phyloP scores from a whole-genome alignment of 805 yeast genomes.

The Monosporozyma aerobia region DNA sequence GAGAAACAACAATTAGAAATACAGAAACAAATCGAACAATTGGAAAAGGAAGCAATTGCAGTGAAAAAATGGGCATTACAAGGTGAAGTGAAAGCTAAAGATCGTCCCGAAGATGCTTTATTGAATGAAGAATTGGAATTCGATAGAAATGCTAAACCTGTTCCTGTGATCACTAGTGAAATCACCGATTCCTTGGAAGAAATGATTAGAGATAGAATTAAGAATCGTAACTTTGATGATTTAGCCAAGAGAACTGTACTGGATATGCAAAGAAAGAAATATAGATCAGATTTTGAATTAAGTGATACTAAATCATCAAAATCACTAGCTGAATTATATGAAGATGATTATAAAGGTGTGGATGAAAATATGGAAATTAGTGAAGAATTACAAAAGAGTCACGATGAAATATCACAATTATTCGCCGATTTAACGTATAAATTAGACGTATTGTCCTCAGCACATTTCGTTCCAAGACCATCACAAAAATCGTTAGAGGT shows the following conservation, averaged over 20 bases:
- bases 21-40: slow-evolving; percentile 63
- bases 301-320: slow-evolving; percentile 78
- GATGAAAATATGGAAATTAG: slow-evolving; percentile 40
- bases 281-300: slow-evolving; percentile 47
- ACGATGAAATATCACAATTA: slow-evolving; percentile 64
- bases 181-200: slow-evolving; percentile 83
- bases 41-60: slow-evolving; percentile 82
- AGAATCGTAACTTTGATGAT: slow-evolving; percentile 72
- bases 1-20: slow-evolving; percentile 75
- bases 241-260: slow-evolving; percentile 63
- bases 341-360: slow-evolving; percentile 64
- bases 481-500: slow-evolving; percentile 70
- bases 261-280: slow-evolving; percentile 51
- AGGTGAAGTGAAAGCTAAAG: slow-evolving; percentile 80
- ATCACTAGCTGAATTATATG: slow-evolving; percentile 86
- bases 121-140: slow-evolving; percentile 77
- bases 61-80: slow-evolving; percentile 90
- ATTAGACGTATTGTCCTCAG: slow-evolving; percentile 85
- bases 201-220: slow-evolving; percentile 73
- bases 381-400: slow-evolving; percentile 63
- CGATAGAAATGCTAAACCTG: slow-evolving; percentile 91
- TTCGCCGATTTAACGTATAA: slow-evolving; percentile 56
- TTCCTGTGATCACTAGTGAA: slow-evolving; percentile 87
- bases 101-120: slow-evolving; percentile 78
- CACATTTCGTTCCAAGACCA: slow-evolving; percentile 89